Percentiles rank a stretch among this genome's conserved stretches.
These are phyloP conservation scores for Backusella tuberculispora DNA, from an alignment of 192 early-diverging fungal species.

Conservation along the genomic window DNA sequence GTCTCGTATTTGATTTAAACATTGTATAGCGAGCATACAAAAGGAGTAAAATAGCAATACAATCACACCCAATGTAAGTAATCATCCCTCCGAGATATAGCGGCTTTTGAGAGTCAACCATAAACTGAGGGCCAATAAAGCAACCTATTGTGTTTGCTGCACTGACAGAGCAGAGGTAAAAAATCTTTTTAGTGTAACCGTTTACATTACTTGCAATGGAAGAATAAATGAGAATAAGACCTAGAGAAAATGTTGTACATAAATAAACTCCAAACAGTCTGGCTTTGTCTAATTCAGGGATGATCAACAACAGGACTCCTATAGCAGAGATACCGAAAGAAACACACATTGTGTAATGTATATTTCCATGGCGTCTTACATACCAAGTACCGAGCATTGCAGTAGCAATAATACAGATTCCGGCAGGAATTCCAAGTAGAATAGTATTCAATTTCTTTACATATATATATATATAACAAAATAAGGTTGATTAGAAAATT, in stretches of 20 bases:
- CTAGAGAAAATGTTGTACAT: constrained; percentile 4
- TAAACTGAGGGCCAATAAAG: constrained; percentile 28
- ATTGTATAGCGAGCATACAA: constrained; percentile 18
- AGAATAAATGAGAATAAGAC: constrained; percentile 1
- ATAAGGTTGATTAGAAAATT: not conserved
- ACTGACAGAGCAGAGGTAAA: constrained; percentile 5
- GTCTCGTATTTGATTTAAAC: constrained; percentile 9
- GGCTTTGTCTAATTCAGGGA: constrained; percentile 2
- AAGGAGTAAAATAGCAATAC: constrained; percentile 12
- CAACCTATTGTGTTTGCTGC: constrained; percentile 22
- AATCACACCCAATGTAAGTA: constrained; percentile 18
- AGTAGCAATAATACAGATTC: constrained; percentile 1
- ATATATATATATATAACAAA: too few relatives aligned
- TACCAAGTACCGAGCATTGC: constrained; percentile 1
- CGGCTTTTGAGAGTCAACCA: constrained; percentile 24
- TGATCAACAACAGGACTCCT: constrained; percentile 26
- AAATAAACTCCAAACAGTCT: constrained; percentile 29
- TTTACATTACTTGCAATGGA: constrained; percentile 7
- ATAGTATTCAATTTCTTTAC: constrained; percentile 26
- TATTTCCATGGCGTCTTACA: not conserved
- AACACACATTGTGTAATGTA: not conserved
- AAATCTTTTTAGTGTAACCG: constrained; percentile 29
- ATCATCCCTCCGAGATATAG: constrained; percentile 28
- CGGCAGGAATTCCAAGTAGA: constrained; percentile 26
- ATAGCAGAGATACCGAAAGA: not conserved